phyloP scores from a whole-genome alignment of 1,284 basidiomycete species.

The Bjerkandera adusta region DNA sequence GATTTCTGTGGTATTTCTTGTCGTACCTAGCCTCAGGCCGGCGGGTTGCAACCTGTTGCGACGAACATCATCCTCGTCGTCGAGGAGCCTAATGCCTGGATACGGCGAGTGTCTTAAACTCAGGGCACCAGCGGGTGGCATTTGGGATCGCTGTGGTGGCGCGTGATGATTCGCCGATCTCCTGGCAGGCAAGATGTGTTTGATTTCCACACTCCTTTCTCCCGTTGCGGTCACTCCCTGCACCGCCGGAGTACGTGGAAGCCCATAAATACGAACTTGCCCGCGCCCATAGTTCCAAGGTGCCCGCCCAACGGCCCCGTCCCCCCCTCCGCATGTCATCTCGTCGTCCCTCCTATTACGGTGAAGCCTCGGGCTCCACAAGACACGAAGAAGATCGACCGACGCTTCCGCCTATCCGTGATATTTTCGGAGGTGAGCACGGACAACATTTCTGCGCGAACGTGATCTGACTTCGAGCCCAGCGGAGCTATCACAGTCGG shows the following conservation, averaged over 20 bases:
- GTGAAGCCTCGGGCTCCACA: slow-evolving; percentile 32
- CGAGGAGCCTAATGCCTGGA: slow-evolving; percentile 6
- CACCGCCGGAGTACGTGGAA: slow-evolving; percentile 8
- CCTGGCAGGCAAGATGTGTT: neutral
- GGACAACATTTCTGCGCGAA: neutral
- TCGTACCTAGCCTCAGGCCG: too few species aligned
- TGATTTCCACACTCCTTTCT: slow-evolving; percentile 5
- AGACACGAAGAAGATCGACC: slow-evolving; percentile 48
- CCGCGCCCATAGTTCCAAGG: too few species aligned
- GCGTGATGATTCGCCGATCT: slow-evolving; percentile 9
- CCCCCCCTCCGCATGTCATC: slow-evolving; percentile 35
- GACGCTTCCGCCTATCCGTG: slow-evolving; percentile 73
- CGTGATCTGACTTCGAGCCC: neutral
- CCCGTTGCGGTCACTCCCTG: slow-evolving; percentile 3
- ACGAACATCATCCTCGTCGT: slow-evolving; percentile 7
- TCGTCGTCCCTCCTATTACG: slow-evolving; percentile 31
- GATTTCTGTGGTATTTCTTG: too few species aligned
- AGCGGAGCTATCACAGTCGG: slow-evolving; percentile 8
- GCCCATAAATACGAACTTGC: too few species aligned
- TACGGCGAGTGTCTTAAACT: neutral
- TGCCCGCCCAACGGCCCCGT: slow-evolving; percentile 13
- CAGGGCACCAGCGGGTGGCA: slow-evolving; percentile 5
- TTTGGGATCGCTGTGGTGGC: slow-evolving; percentile 4
- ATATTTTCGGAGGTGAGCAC: slow-evolving; percentile 61
- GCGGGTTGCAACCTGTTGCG: too few species aligned